phyloP scores from a whole-genome alignment of 305 asterid species.

The Fraxinus paxiana region DNA sequence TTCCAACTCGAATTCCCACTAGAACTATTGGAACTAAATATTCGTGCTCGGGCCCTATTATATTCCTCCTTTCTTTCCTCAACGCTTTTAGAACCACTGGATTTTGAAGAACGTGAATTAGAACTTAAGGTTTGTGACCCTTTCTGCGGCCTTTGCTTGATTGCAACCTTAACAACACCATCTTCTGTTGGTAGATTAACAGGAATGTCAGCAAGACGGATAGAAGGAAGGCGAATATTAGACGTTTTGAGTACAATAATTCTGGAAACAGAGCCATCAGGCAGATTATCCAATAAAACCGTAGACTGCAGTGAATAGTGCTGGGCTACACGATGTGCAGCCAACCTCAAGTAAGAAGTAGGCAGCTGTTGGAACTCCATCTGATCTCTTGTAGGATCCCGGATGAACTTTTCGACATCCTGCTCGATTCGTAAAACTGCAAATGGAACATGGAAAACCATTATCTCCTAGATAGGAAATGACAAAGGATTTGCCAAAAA shows the following conservation, averaged over 20 bases:
- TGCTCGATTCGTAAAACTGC: conserved; percentile 95
- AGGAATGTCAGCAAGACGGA: conserved; percentile 95
- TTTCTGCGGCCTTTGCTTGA: conserved; percentile 95
- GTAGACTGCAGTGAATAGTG: conserved; percentile 92
- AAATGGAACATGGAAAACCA: conserved; percentile 18
- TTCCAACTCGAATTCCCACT: conserved; percentile 52
- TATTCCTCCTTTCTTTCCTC: conserved; percentile 99
- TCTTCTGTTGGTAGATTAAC: conserved; percentile 80
- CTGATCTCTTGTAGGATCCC: conserved; percentile 77
- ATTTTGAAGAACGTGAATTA: conserved; percentile 46
- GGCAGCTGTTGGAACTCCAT: conserved; percentile 97
- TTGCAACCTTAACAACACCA: conserved; percentile 74
- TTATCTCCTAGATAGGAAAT: background rate
- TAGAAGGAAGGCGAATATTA: conserved; percentile 58
- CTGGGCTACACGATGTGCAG: conserved; percentile 99
- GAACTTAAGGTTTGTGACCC: conserved; percentile 46
- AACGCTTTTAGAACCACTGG: conserved; percentile 76
- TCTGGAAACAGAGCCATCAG: conserved; percentile 89
- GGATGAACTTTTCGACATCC: conserved; percentile 81
- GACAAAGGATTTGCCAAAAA: background rate
- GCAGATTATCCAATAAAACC: conserved; percentile 85
- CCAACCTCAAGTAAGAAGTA: conserved; percentile 92
- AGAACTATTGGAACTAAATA: conserved; percentile 70
- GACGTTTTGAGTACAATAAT: conserved; percentile 79
- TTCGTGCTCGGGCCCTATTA: conserved; percentile 92